Conservation (phyloP, 129 eudicot species). For the Tagetes erecta region DNA sequence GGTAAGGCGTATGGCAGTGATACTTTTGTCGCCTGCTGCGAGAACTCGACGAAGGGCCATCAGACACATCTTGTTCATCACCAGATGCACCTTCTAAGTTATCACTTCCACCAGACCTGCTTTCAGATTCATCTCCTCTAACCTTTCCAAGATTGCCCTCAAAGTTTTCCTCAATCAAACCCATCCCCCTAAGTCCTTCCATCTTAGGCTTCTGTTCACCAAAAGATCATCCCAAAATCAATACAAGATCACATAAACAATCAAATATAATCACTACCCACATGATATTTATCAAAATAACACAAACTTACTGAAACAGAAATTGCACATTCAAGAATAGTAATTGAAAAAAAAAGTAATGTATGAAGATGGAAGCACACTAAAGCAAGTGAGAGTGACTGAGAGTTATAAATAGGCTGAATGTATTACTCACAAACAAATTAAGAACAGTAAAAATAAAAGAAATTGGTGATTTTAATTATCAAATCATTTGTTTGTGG, state of each 20-base stretch:
- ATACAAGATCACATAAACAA: too few relatives aligned
- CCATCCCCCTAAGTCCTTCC: conserved; percentile 67
- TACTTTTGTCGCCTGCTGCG: conserved; percentile 48
- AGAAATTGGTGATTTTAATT: too few relatives aligned
- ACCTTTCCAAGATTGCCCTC: conserved; percentile 16
- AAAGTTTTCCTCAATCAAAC: conserved; percentile 47
- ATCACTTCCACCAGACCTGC: conserved; percentile 71
- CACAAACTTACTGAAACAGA: neutral
- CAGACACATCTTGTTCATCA: too few relatives aligned
- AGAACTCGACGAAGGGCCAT: too few relatives aligned
- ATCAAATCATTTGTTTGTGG: too few relatives aligned
- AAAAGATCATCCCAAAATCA: neutral
- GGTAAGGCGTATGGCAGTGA: conserved; percentile 75
- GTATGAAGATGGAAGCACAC: conserved; percentile 29
- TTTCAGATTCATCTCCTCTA: conserved; percentile 66
- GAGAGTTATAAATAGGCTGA: conserved; percentile 47
- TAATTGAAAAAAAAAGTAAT: too few relatives aligned
- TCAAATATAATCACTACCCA: too few relatives aligned
- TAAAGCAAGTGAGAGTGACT: conserved; percentile 57
- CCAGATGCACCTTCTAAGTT: neutral
- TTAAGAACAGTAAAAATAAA: too few relatives aligned
- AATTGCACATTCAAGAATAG: too few relatives aligned
- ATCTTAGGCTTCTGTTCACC: conserved; percentile 52
- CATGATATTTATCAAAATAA: neutral
- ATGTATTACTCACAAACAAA: too few relatives aligned